Conservation (phyloP, 2,329 filamentous ascomycete species). For the Aureobasidium sp. region DNA sequence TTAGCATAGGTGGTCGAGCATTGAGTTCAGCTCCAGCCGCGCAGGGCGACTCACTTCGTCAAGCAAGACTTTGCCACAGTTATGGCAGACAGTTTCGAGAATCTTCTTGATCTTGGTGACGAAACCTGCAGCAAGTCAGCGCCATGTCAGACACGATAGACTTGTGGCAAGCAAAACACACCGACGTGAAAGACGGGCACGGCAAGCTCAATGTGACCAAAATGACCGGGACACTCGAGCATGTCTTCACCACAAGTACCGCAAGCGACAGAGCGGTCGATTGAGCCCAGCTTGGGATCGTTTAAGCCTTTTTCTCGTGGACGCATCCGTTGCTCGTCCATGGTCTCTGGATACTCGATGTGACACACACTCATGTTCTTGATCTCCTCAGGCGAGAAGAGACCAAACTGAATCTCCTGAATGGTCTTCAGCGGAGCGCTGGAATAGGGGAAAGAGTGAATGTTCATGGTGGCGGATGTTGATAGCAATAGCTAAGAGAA, state of each 20-base stretch:
- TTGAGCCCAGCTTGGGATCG: constrained; percentile 90
- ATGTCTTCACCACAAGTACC: constrained; percentile 94
- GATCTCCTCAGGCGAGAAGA: constrained; percentile 96
- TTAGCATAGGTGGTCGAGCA: constrained; percentile 27
- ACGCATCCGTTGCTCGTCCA: constrained; percentile 91
- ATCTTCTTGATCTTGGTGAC: constrained; percentile 99
- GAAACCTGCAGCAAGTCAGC: constrained; percentile 60
- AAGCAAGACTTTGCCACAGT: constrained; percentile 94
- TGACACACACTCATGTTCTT: constrained; percentile 97
- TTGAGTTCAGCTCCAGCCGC: constrained; percentile 4
- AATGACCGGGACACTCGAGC: constrained; percentile 93
- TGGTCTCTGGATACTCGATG: constrained; percentile 97
- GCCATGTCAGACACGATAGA: background rate
- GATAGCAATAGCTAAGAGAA: constrained; percentile 12
- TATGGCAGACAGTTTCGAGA: constrained; percentile 96
- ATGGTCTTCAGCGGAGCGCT: constrained; percentile 95
- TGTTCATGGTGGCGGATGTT: constrained; percentile 66
- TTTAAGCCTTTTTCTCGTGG: constrained; percentile 89
- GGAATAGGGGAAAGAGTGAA: constrained; percentile 84
- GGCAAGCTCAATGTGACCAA: constrained; percentile 96
- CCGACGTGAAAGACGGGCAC: constrained; percentile 88
- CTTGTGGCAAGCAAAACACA: constrained; percentile 31
- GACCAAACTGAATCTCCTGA: constrained; percentile 97
- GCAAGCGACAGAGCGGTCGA: constrained; percentile 92
- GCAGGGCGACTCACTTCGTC: constrained; percentile 86